phyloP scores from a whole-genome alignment of 805 yeast species.

The Candida argentea region DNA sequence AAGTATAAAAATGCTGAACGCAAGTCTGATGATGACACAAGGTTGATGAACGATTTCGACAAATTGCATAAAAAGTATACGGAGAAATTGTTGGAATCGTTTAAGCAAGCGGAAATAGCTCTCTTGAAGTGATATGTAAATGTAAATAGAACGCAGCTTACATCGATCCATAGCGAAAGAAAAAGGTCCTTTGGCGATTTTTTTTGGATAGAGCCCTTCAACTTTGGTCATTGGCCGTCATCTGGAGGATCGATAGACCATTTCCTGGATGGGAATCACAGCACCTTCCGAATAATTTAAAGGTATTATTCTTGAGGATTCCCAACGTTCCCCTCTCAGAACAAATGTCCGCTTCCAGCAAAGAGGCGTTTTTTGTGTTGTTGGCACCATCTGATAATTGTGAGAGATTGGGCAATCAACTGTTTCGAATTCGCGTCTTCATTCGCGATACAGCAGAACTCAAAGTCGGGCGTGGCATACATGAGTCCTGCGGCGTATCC shows the following conservation, averaged over 20 bases:
- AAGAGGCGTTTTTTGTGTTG: slow-evolving; percentile 62
- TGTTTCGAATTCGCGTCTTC: slow-evolving; percentile 44
- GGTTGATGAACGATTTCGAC: slow-evolving; percentile 53
- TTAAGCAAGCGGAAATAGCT: slow-evolving; percentile 17
- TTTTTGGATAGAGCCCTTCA: neutral
- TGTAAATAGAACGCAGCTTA: neutral
- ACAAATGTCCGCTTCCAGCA: slow-evolving; percentile 63
- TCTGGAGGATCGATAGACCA: neutral
- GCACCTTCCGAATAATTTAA: neutral
- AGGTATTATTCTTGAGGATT: neutral
- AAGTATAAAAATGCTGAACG: slow-evolving; percentile 45
- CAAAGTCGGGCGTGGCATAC: slow-evolving; percentile 23
- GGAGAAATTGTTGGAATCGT: slow-evolving; percentile 39
- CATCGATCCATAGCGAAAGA: no score
- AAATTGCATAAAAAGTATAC: slow-evolving; percentile 56
- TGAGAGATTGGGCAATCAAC: slow-evolving; percentile 50
- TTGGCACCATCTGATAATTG: slow-evolving; percentile 67
- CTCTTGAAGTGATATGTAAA: slow-evolving; percentile 24
- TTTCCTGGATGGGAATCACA: neutral
- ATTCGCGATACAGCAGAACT: slow-evolving; percentile 28
- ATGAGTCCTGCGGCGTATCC: slow-evolving; percentile 24
- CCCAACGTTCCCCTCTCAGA: slow-evolving; percentile 6
- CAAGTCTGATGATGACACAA: slow-evolving; percentile 44
- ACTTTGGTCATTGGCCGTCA: no score
- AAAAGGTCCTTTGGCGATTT: neutral